These are phyloP conservation scores for Aethionema arabicum DNA, from an alignment of 345 rosid species.

Conservation along the genomic window DNA sequence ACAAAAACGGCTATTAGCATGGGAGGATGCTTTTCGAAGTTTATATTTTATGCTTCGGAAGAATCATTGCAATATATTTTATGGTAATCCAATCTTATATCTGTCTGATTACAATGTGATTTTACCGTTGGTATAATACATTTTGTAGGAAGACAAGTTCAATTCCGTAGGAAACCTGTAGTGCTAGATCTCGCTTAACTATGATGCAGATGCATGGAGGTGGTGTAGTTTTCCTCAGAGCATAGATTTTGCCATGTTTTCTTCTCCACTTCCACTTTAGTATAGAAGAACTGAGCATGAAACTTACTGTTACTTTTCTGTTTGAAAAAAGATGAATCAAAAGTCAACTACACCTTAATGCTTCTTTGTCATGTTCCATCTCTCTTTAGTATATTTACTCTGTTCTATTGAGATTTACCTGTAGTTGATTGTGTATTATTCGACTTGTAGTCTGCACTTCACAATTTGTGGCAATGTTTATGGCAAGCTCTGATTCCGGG, in stretches of 20 bases:
- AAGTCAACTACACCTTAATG: constrained; percentile 10
- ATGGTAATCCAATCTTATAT: constrained; percentile 53
- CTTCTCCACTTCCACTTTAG: constrained; percentile 5
- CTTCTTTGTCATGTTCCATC: constrained; percentile 16
- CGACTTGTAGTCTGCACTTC: constrained; percentile 68
- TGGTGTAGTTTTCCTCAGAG: constrained; percentile 4
- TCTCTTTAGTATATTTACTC: not conserved
- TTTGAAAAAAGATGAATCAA: constrained; percentile 7
- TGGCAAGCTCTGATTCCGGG: constrained; percentile 45
- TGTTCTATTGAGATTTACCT: constrained; percentile 3
- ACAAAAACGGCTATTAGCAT: constrained; percentile 56
- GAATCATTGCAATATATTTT: constrained; percentile 66
- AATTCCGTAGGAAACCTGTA: constrained; percentile 16
- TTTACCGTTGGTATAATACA: not conserved
- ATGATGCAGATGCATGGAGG: constrained; percentile 22
- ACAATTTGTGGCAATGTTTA: constrained; percentile 89
- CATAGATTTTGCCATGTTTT: not conserved
- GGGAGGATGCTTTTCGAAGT: constrained; percentile 95
- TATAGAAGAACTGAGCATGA: not conserved
- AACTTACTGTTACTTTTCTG: constrained; percentile 7
- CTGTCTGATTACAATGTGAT: constrained; percentile 12
- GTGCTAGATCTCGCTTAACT: constrained; percentile 12
- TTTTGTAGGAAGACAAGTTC: not conserved
- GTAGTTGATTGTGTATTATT: constrained; percentile 13
- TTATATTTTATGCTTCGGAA: constrained; percentile 81